Base-by-base conservation (phyloP, 2,329 filamentous ascomycete genomes). In the Trichoderma koningiopsis region DNA sequence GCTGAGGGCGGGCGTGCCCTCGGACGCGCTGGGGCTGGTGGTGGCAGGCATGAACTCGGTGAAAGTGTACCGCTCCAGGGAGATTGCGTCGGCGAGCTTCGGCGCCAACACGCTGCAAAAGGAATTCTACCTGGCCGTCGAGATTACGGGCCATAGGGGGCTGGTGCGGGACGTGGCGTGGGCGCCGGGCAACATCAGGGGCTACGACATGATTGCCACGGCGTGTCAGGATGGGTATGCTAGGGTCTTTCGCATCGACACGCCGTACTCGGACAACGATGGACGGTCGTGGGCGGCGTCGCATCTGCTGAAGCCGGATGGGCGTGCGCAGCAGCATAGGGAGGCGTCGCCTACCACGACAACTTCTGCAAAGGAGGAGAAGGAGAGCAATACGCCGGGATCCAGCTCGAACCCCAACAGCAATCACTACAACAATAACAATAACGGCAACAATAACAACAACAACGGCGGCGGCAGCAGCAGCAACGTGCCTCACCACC, bases 221-320 rank as follows among this genome's bases (percentile, higher is more conserved):
- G 95, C 94, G 2, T 96, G 93, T 77, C 96, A 96, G 79, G 96
- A 99, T 77, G 95, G 96, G 3, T 90, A 89, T 74, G 89, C 97
- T 52, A 87, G 95, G 52, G 91, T 99, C n/a, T 97, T 96, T 76
- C 89, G 95, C 74, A 79, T 97, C 22, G 88, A 90, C 43, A 91
- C 91, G 0, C 85, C 86, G 0, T 81, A 80, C 71, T 78, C 74
- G 72, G 81, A 76, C 71, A 82, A 79, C 71, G 86, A 81, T 74
- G 85, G 78, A 58, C 85, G 82, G 73, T 81, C 81, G 6, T 89
- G 84, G 86, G 82, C 84, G 5, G 77, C 79, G 7, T 76, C 79
- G 6, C 83, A 86, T 71, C 77, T 87, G 14, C 72, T 81, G 47
- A 83, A 80, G 53, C 77, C 78, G 19, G 76, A 73, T 6, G 70